These are phyloP conservation scores for Potentilla sterilis DNA, from an alignment of 306 rosid genomes.

Conservation along the genomic window DNA sequence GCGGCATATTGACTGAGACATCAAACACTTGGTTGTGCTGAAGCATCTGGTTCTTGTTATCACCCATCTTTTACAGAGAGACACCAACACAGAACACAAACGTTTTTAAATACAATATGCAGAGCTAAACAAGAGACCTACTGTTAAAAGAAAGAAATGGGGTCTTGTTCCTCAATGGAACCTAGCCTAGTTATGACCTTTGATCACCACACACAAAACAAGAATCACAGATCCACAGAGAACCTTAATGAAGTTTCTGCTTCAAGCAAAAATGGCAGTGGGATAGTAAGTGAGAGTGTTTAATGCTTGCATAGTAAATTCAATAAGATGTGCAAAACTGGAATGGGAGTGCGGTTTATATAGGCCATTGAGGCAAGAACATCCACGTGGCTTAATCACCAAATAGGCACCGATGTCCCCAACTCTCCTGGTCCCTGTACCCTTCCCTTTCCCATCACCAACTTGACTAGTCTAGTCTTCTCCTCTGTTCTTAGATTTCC, in stretches of 20 bases:
- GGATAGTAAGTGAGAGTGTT: background rate
- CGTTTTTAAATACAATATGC: background rate
- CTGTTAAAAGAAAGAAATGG: background rate
- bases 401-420: background rate
- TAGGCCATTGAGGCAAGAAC: background rate
- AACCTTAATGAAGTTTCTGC: background rate
- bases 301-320: background rate
- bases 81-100: background rate
- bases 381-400: background rate
- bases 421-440: background rate
- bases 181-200: background rate
- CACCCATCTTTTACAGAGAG: constrained; percentile 49
- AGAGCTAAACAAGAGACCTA: background rate
- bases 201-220: background rate
- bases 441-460: background rate
- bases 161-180: background rate
- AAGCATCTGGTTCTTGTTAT: constrained; percentile 32
- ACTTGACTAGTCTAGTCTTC: constrained; percentile 13
- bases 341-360: background rate
- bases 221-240: background rate
- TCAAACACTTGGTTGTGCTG: constrained; percentile 52
- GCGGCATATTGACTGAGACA: constrained; percentile 44
- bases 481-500: background rate
- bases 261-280: background rate
- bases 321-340: background rate